phyloP scores from a whole-genome alignment of 768 basidiomycete species.

The Kwoniella pini region DNA sequence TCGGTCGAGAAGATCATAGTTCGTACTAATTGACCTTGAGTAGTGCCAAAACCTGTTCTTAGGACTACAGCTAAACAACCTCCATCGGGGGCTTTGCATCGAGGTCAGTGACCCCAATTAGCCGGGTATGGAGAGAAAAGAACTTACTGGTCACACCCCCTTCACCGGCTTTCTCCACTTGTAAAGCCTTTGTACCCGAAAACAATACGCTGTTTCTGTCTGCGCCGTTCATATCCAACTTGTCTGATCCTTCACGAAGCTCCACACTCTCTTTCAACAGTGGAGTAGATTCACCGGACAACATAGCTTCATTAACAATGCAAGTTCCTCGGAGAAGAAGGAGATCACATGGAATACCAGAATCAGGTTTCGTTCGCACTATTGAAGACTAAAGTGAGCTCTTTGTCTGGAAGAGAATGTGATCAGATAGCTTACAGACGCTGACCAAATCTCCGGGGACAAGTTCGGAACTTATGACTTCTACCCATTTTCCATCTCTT shows the following conservation, averaged over 20 bases:
- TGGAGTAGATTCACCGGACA: constrained; percentile 97
- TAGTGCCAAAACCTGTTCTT: constrained; percentile 94
- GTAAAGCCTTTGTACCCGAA: constrained; percentile 94
- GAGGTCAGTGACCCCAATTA: background rate
- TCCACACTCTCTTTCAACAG: constrained; percentile 93
- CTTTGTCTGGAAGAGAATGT: no score
- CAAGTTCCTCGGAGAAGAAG: constrained; percentile 87
- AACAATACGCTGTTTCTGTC: constrained; percentile 90
- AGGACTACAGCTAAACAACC: constrained; percentile 91
- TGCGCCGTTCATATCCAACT: constrained; percentile 76
- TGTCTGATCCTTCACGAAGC: constrained; percentile 71
- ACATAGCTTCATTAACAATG: constrained; percentile 99
- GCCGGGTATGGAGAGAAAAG: background rate
- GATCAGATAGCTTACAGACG: constrained; percentile 66
- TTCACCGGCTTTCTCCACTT: constrained; percentile 64
- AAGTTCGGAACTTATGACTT: constrained; percentile 79
- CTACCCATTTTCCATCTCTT: constrained; percentile 75
- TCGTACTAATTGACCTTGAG: constrained; percentile 93
- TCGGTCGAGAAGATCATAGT: constrained; percentile 99
- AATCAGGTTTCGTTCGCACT: constrained; percentile 66
- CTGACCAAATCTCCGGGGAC: constrained; percentile 89
- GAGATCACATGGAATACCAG: constrained; percentile 88
- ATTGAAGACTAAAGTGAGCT: no score
- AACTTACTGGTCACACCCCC: constrained; percentile 55
- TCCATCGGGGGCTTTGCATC: constrained; percentile 68